Evolutionary conservation across 2,329 filamentous ascomycete species (phyloP).

Genomic region (Claviceps pazoutovae): DNA sequence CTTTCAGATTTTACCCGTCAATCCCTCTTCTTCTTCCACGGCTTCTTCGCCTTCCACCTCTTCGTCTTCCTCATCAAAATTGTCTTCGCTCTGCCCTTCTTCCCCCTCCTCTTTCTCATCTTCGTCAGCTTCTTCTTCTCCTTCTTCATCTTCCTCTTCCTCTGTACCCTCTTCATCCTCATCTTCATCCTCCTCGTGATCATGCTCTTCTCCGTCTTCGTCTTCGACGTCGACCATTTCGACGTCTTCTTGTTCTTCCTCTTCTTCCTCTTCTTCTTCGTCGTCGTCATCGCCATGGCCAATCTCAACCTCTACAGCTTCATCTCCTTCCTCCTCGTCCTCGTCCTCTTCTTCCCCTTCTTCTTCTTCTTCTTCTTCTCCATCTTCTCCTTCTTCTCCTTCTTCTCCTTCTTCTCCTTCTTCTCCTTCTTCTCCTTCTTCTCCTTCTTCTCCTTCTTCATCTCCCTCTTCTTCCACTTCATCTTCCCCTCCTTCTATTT

Average conservation of each 20-base stretch:
- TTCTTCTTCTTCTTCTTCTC: slow-evolving; percentile 8
- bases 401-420: slow-evolving; percentile 6
- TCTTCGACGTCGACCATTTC: slow-evolving; percentile 8
- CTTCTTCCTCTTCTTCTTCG: slow-evolving; percentile 6
- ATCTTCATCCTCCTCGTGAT: slow-evolving; percentile 9
- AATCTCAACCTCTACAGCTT: slow-evolving; percentile 8
- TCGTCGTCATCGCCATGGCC: slow-evolving; percentile 7
- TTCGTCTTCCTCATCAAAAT: slow-evolving; percentile 7
- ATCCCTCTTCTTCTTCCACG: not conserved
- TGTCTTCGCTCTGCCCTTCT: slow-evolving; percentile 4
- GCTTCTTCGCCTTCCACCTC: slow-evolving; percentile 1
- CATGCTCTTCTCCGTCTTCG: slow-evolving; percentile 6
- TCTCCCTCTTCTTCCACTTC: not conserved
- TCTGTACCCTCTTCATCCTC: slow-evolving; percentile 3
- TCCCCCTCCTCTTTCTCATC: slow-evolving; percentile 5
- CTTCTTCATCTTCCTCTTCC: slow-evolving; percentile 6
- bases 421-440: slow-evolving; percentile 6
- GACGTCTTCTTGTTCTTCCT: slow-evolving; percentile 13
- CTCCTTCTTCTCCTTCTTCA: slow-evolving; percentile 5
- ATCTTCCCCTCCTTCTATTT: not conserved
- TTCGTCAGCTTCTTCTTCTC: slow-evolving; percentile 10
- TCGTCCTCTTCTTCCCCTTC: slow-evolving; percentile 7
- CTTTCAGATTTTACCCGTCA: not conserved
- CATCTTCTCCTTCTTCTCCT: slow-evolving; percentile 6
- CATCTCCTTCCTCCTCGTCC: slow-evolving; percentile 3